Base-by-base conservation (phyloP, 805 yeast genomes). In the Lipomyces oligophaga region DNA sequence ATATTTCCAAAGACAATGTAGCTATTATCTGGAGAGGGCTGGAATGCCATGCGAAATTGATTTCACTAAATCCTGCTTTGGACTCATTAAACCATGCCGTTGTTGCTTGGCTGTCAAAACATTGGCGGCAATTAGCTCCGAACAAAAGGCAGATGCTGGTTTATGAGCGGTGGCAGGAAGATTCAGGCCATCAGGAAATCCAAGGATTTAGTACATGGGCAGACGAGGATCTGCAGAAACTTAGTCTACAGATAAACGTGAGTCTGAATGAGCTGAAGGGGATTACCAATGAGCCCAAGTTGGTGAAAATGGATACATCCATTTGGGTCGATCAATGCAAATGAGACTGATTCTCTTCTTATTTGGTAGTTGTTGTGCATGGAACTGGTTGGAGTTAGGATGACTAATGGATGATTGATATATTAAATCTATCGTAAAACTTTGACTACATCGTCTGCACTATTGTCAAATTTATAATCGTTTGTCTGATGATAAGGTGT, bases 1-100 rank as follows among this genome's bases (percentile, higher is more conserved):
- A 13, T 10, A 8, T 26, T 13, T 8, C 8, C 30, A 8, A 26
- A 10, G 8, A 10, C 30, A 52, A 49, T 22, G 56, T 54, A 21
- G 37, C 54, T 11, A 45, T 40, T 6, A 34, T 49, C 11, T 52
- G 56, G 56, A 34, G 56, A 11, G 56, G 54, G 5, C 39, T 44
- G 5, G 56, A 52, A 18, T 52, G 56, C 35, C 37, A 42, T 18
- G 21, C 43, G 11, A 52, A 52, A 28, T 31, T 52, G 32, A 21
- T 39, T 5, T 34, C 47, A 6, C 10, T 44, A 6, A 35, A 47
- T 15, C 45, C 55, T 8, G 34, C 42, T 13, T 34, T 52, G 24
- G 50, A 45, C 15, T 20, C 22, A 20, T 36, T 52, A 18, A 44
- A 22, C 31, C 8, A 13, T 2, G 27, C 16, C 4, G 44, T 52